Evolutionary conservation across 208 protist genomes (phyloP), one percentile per base, ranked within the genome.

Genomic region (Wallacemonas sp.): DNA sequence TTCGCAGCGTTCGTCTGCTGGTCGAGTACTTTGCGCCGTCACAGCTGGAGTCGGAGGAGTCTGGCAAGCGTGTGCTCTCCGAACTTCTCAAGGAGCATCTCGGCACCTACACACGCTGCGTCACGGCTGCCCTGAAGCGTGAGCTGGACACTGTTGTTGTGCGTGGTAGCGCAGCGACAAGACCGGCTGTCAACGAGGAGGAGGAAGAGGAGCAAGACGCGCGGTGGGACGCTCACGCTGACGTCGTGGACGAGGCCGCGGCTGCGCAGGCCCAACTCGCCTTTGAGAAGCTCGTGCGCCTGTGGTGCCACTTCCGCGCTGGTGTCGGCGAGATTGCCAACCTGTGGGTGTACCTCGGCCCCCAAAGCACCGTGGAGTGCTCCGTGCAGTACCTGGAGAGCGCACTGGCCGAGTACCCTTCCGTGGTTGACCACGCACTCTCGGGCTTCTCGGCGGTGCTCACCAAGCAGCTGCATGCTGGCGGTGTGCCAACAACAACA

Each of bases 261-360:
- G 67, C n/a, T n/a, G n/a, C n/a, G n/a, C n/a, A n/a, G n/a, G n/a
- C 47, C 72, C 48, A 32, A 63, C 62, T n/a, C 4, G 52, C 52
- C 2, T 77, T 87, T 33, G 33, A 65, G 32, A 47, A 65, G n/a
- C 65, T 88, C 47, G 74, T 73, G 4, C 67, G 68, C 32, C 64
- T 68, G 44, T 91, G 72, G 74, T 68, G 69, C 17, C 78, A 80
- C 17, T 83, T 78, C 29, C 70, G 69, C 30, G 38, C 75, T 17
- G 75, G 69, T 17, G 48, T 81, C 36, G 61, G 36, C 5, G 81
- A 91, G 76, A 55, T 88, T 1, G 63, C 62, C 38, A 68, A 63
- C 12, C 78, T 91, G 24, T 91, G 85, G 81, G 72, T 83, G 8
- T 86, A 80, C 67, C 56, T 85, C 19, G 75, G 75, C 23, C 70